Conservation (phyloP, 2,329 filamentous ascomycete genomes). For the Fusarium duplospermum region DNA sequence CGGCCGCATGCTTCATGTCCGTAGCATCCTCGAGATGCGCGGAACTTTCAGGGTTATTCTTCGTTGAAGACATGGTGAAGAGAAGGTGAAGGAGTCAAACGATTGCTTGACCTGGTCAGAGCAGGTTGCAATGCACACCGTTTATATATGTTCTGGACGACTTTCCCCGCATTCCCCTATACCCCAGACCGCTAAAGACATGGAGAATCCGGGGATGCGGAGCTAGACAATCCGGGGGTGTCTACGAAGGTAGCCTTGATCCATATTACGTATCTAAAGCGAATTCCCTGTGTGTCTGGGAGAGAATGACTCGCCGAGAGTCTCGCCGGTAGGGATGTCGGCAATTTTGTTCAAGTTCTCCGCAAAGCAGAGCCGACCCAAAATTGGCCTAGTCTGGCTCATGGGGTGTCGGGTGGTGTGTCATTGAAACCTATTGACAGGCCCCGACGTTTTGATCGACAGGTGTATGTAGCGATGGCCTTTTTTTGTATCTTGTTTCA, state of each 20-base stretch:
- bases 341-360: background rate
- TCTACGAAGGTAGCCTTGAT: background rate
- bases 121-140: background rate
- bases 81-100: background rate
- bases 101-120: background rate
- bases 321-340: background rate
- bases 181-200: background rate
- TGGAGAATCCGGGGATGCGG: background rate
- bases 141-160: background rate
- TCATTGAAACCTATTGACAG: background rate
- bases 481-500: background rate
- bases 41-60: background rate
- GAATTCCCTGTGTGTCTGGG: background rate
- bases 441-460: background rate
- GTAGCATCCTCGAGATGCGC: background rate
- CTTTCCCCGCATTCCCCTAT: background rate
- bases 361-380: background rate
- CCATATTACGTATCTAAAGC: background rate
- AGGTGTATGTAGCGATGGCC: background rate
- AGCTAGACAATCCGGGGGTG: background rate
- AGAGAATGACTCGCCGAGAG: background rate
- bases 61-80: background rate
- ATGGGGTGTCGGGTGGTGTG: background rate
- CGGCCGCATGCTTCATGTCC: background rate
- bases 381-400: background rate